Evolutionary conservation across 176 grass and related monocot genomes (phyloP).

Genomic region (Pontederia paniculata): DNA sequence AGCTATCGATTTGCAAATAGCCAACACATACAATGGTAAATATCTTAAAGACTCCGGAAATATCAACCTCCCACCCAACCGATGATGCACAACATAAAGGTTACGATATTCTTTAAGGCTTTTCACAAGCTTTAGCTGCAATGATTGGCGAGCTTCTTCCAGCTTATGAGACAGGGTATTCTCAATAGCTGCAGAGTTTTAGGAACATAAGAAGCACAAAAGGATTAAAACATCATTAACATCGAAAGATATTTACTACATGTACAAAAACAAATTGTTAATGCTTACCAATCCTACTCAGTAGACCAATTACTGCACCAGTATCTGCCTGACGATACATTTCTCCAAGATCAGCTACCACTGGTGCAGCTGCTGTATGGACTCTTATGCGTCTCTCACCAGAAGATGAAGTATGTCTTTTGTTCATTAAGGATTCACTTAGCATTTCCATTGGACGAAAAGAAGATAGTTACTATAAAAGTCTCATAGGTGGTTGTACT

Average conservation of each 20-base stretch:
- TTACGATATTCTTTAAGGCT: slow-evolving; percentile 91
- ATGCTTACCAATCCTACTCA: slow-evolving; percentile 68
- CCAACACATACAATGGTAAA: slow-evolving; percentile 59
- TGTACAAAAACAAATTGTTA: slow-evolving; percentile 6
- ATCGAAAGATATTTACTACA: neutral
- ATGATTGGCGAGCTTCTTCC: slow-evolving; percentile 75
- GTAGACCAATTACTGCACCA: slow-evolving; percentile 62
- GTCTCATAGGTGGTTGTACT: no score
- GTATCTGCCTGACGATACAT: slow-evolving; percentile 98
- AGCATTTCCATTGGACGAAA: slow-evolving; percentile 13
- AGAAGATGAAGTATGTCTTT: slow-evolving; percentile 92
- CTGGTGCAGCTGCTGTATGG: slow-evolving; percentile 86
- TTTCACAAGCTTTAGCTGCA: slow-evolving; percentile 76
- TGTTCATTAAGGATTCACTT: slow-evolving; percentile 37
- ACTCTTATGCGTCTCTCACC: slow-evolving; percentile 95
- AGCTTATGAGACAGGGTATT: slow-evolving; percentile 82
- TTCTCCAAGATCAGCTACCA: slow-evolving; percentile 91
- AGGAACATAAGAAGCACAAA: neutral
- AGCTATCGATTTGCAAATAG: slow-evolving; percentile 69
- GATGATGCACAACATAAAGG: slow-evolving; percentile 69
- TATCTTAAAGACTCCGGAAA: slow-evolving; percentile 85
- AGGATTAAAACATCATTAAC: slow-evolving; percentile 2
- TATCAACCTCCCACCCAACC: slow-evolving; percentile 68
- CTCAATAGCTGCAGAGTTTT: slow-evolving; percentile 60
- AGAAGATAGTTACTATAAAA: neutral